Base-by-base conservation (phyloP, 257 asterid genomes). In the Asclepias syriaca region DNA sequence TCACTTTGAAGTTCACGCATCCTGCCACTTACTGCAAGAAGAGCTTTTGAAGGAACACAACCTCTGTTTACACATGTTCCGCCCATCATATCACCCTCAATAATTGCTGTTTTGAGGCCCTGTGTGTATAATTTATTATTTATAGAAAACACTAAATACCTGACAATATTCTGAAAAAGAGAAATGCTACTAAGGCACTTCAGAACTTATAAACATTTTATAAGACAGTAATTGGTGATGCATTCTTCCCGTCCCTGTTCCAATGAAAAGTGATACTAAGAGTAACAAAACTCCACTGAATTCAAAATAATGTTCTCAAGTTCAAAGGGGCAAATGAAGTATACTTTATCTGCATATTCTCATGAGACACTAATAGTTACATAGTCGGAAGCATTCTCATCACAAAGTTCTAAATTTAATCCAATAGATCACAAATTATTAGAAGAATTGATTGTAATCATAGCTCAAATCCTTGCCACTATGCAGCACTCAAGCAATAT, bases 11-110 rank as follows among this genome's bases (percentile, higher is more conserved):
- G 96, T 77, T 90, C 98, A 65, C 96, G 83, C 98, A 89, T 92
- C 70, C 96, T 90, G 48, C 97, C 97, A 84, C 97, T 90, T 67
- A 85, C 97, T 53, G 97, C 95, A 68, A 90, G 87, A 77, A 90
- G 97, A 64, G 97, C 97, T 79, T 90, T 90, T 66, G 98, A 92
- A 78, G 98, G 96, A 71, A 89, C 96, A 58, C 96, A 88, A 37
- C 96, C 96, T 83, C 98, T 84, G 69, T 89, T 92, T 63, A 92
- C 96, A 76, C 98, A 89, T 27, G 98, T 92, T 70, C 98, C 98
- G 57, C 98, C 98, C 37, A 92, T 85, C 60, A 90, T 85, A 71
- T 90, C 98, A 57, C 96, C 98, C 81, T 92, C 98, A 69, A 92
- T 74, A 54, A 92, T 90, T 50, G 98, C 96, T 49, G 98, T 92